These are phyloP conservation scores for Aspergillus aculeatinus DNA, from an alignment of 2,329 filamentous ascomycete species.

Conservation along the genomic window DNA sequence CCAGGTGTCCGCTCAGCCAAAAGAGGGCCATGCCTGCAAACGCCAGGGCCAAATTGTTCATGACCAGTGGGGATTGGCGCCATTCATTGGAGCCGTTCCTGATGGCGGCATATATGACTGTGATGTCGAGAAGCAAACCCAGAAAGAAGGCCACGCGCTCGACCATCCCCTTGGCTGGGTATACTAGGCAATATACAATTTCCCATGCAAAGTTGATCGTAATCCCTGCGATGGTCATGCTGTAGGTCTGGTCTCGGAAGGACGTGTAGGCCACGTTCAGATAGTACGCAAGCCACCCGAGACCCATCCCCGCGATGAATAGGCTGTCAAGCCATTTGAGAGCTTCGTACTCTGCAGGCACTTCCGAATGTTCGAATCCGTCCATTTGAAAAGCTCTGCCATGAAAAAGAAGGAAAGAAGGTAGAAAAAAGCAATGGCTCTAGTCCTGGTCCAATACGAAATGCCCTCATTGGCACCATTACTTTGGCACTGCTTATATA, in stretches of 20 bases:
- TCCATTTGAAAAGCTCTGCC: slow-evolving; percentile 1
- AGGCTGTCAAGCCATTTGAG: slow-evolving; percentile 10
- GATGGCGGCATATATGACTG: slow-evolving; percentile 17
- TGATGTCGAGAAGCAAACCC: slow-evolving; percentile 13
- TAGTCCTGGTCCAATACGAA: background rate
- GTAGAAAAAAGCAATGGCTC: background rate
- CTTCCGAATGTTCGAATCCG: slow-evolving; percentile 2
- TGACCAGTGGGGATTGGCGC: slow-evolving; percentile 18
- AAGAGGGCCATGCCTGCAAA: slow-evolving; percentile 10
- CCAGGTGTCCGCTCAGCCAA: slow-evolving; percentile 9
- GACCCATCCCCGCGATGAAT: slow-evolving; percentile 12
- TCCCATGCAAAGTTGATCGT: slow-evolving; percentile 23
- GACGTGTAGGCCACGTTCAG: slow-evolving; percentile 17
- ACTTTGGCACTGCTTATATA: background rate
- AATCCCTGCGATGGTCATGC: slow-evolving; percentile 18
- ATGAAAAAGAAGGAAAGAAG: too few relatives aligned
- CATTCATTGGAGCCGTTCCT: slow-evolving; percentile 17
- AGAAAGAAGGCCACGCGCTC: slow-evolving; percentile 9
- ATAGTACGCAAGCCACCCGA: slow-evolving; percentile 19
- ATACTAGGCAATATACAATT: slow-evolving; percentile 16
- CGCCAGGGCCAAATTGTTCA: slow-evolving; percentile 11
- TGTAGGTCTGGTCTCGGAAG: slow-evolving; percentile 17
- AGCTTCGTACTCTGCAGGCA: slow-evolving; percentile 2
- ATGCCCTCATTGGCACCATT: background rate
- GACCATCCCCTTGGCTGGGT: slow-evolving; percentile 13